A percentile compares a stretch with the other conserved stretches of the same genome.
These are phyloP conservation scores for Fusarium neocosmosporiellum DNA, from an alignment of 2,329 filamentous ascomycete species.

Conservation along the genomic window DNA sequence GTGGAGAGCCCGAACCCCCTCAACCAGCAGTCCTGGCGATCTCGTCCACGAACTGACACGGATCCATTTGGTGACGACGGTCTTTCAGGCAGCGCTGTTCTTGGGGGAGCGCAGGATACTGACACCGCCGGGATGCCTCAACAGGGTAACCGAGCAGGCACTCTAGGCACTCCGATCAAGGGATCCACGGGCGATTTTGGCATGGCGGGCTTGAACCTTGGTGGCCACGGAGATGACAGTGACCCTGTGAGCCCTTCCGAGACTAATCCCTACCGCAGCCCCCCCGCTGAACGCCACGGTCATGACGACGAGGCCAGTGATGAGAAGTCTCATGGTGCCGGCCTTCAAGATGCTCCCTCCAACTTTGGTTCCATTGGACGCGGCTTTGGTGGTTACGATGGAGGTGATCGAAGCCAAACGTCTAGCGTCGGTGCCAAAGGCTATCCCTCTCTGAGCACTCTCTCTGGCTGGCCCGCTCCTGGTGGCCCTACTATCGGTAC, in stretches of 20 bases:
- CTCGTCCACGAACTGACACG: slow-evolving; percentile 75
- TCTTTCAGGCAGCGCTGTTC: slow-evolving; percentile 75
- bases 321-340: slow-evolving; percentile 59
- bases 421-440: slow-evolving; percentile 86
- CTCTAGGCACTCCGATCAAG: slow-evolving; percentile 67
- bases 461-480: slow-evolving; percentile 72
- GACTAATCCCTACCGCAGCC: slow-evolving; percentile 96
- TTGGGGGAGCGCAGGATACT: slow-evolving; percentile 80
- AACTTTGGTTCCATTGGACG: slow-evolving; percentile 67
- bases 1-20: slow-evolving; percentile 60
- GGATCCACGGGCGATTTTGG: slow-evolving; percentile 69
- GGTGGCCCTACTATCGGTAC: slow-evolving; percentile 70
- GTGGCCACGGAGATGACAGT: slow-evolving; percentile 66
- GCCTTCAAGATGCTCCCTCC: slow-evolving; percentile 52
- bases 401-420: slow-evolving; percentile 91
- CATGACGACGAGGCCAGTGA: slow-evolving; percentile 69
- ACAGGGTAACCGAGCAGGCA: slow-evolving; percentile 50
- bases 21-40: slow-evolving; percentile 63
- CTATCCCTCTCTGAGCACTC: slow-evolving; percentile 70
- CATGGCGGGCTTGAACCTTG: slow-evolving; percentile 70
- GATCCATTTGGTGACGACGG: slow-evolving; percentile 79
- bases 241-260: slow-evolving; percentile 91
- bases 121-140: slow-evolving; percentile 53
- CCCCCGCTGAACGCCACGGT: slow-evolving; percentile 78
- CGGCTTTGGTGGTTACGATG: slow-evolving; percentile 68